Base-by-base conservation (phyloP, 129 eudicot species). In the Ambrosia trifida region DNA sequence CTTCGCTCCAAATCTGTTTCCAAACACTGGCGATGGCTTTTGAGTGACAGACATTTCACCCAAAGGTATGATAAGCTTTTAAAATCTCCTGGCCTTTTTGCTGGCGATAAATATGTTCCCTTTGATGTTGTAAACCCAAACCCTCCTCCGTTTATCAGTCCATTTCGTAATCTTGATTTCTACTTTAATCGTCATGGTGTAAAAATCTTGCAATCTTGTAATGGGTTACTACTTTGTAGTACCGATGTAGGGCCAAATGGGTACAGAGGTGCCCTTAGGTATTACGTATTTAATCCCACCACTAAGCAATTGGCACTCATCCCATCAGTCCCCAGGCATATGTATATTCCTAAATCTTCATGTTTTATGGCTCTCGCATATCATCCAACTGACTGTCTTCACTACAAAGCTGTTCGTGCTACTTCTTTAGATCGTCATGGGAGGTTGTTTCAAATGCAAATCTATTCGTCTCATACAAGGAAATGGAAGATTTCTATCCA, bases 241-340 rank as follows among this genome's bases (percentile, higher is more conserved):
- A 24, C 32, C 61, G 13, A 57, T 57, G 1, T 3, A 28, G 41
- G 41, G 41, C 28, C 28, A 0, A 24, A 0, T 0, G 28, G 28
- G 0, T 24, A 24, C 1, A 11, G 9, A 9, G 5, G 3, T 12
- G 17, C 6, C 28, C 64, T n/a, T 28, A 57, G 5, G 5, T 57
- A 57, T 57, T 57, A 57, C n/a, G 31, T 52, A 13, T 30, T 30
- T 12, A 58, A 58, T 30, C 64, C 64, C 64, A 30, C 64, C 40
- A 58, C 41, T 17, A 58, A 58, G 17, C 64, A 31, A 12, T 28
- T 58, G 32, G 64, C 64, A 58, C 32, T 30, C 18, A 31, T 58
- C 64, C 41, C 64, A 58, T 2, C 64, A 0, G 9, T 58, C 18
- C 36, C n/a, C 5, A 40, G 40, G 11, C 17, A 17, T 12, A 12